These are phyloP conservation scores for Xylaria sp. DNA, from an alignment of 2,329 filamentous ascomycete genomes.

Conservation along the genomic window DNA sequence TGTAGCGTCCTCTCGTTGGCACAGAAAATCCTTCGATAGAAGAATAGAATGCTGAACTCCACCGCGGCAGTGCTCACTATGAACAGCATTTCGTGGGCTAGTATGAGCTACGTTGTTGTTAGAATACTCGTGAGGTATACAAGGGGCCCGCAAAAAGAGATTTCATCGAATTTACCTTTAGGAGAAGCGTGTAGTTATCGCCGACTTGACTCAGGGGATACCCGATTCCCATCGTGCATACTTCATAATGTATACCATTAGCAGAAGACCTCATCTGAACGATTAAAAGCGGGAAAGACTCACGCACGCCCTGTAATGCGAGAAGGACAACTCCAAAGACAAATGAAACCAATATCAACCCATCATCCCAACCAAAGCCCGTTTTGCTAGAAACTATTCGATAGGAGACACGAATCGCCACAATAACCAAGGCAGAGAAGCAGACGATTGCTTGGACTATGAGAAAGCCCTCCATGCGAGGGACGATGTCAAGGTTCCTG, in stretches of 20 bases:
- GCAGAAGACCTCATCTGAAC: neutral
- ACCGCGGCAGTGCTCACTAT: neutral
- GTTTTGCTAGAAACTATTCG: conserved; percentile 1
- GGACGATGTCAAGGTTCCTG: conserved; percentile 1
- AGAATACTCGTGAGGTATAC: neutral
- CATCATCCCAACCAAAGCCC: conserved; percentile 11
- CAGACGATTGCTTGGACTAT: neutral
- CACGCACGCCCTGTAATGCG: conserved; percentile 2
- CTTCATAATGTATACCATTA: neutral
- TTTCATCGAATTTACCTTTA: neutral
- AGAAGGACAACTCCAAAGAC: conserved; percentile 1
- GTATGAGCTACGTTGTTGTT: conserved; percentile 3
- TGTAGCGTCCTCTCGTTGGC: neutral
- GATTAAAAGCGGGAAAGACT: neutral
- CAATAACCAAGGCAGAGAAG: conserved; percentile 1
- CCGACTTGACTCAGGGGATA: conserved; percentile 1
- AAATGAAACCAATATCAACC: conserved; percentile 2
- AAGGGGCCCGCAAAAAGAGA: neutral
- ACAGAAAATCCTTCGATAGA: conserved; percentile 6
- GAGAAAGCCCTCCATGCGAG: neutral
- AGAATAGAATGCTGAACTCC: conserved; percentile 9
- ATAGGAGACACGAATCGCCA: conserved; percentile 3
- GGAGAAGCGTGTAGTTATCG: neutral
- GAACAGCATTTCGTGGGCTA: neutral
- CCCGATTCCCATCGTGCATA: conserved; percentile 6